Percentiles rank a stretch among this genome's conserved stretches.
Evolutionary conservation across 306 rosid genomes (phyloP).

Genomic region (Casuarina cunninghamiana): DNA sequence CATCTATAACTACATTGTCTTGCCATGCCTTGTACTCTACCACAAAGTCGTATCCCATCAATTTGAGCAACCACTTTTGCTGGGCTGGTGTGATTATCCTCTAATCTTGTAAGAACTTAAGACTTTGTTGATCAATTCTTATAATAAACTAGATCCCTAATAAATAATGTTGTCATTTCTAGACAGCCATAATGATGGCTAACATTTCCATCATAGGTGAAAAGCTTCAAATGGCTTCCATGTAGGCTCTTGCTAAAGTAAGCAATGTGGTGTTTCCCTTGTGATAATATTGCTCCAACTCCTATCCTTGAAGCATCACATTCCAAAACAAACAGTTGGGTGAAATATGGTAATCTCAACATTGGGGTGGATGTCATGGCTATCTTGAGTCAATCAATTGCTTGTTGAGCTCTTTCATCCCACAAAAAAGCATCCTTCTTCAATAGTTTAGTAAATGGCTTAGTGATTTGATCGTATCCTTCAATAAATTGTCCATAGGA

Average conservation of each 20-base stretch:
- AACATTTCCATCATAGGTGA: not conserved
- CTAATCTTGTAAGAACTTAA: not conserved
- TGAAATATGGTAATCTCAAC: not conserved
- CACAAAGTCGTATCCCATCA: not conserved
- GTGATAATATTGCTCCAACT: not conserved
- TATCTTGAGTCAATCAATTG: not conserved
- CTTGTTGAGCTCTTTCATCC: not conserved
- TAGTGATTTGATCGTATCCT: not conserved
- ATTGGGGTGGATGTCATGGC: too few relatives aligned
- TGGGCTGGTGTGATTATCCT: not conserved
- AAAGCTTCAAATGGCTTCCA: too few relatives aligned
- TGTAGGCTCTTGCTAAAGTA: not conserved
- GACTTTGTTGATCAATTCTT: fast-evolving
- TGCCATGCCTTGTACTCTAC: not conserved
- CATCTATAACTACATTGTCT: not conserved
- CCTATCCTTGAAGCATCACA: not conserved
- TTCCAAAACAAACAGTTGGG: not conserved
- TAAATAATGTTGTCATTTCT: not conserved
- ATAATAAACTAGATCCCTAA: not conserved
- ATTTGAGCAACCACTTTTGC: not conserved
- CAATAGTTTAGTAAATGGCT: not conserved
- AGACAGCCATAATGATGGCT: not conserved
- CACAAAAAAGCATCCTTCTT: not conserved
- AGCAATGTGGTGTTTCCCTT: not conserved
- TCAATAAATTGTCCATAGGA: not conserved